Evolutionary conservation across 176 grass and related monocot genomes (phyloP), one percentile per base, ranked within the genome.

Genomic region (Puccinellia tenuiflora): DNA sequence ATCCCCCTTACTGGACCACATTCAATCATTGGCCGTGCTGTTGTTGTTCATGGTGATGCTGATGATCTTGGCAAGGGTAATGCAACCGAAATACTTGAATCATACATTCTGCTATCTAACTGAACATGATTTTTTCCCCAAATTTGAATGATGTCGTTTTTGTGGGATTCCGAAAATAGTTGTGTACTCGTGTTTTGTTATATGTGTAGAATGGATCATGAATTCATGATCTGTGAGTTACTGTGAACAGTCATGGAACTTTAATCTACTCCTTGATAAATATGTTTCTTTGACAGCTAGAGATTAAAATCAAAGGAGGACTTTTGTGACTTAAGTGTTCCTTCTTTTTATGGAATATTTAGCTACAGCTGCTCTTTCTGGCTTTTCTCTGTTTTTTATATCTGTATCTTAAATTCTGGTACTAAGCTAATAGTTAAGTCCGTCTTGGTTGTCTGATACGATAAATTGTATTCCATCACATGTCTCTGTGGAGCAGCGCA

Each of bases 61-160:
- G 92, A 94, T 89, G 92, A 94, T 34, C 92, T 94, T 89, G 92
- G 92, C 77, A 91, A 81, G 76, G 92, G 88, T 94, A 93, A 83
- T 81, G 40, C 21, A n/a, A 15, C 2, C 0, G 28, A 5, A 77
- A 73, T 53, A 43, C 9, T 56, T 82, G 8, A 28, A 80, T 62
- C 42, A 22, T 34, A 4, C 14, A 53, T 48, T 54, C 35, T 2
- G 16, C 2, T 52, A 18, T 18, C 26, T 63, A 5, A 24, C 11
- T 29, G n/a, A 20, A 39, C 43, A 59, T 52, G 18, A 21, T 60
- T 61, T n/a, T 79, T 79, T 84, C 18, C 18, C 37, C 34, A 80
- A 2, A 66, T 35, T 29, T 6, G 2, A 56, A 37, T 45, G 47
- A 33, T 7, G 38, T 79, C 5, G 16, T 22, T 67, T 24, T 6